Conservation (phyloP, 768 basidiomycete genomes). For the Mycena capillaripes region DNA sequence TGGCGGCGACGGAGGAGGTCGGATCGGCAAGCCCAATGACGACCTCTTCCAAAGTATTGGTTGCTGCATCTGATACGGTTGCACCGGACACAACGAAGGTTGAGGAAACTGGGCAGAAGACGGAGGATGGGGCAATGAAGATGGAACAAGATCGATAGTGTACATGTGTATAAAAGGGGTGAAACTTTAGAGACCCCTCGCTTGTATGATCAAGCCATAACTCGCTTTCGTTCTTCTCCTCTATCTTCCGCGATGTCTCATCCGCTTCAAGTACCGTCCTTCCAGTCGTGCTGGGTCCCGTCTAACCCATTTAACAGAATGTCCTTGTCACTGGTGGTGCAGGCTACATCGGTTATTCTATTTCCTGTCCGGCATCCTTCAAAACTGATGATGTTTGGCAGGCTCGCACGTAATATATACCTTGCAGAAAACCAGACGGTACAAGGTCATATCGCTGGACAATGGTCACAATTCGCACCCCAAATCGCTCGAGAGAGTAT, state of each 20-base stretch:
- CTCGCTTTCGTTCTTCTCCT: neutral
- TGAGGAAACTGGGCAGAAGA: constrained; percentile 28
- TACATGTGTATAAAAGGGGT: constrained; percentile 21
- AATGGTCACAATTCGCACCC: constrained; percentile 95
- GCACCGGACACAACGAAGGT: constrained; percentile 23
- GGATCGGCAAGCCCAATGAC: constrained; percentile 51
- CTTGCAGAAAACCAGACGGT: constrained; percentile 88
- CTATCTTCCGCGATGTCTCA: constrained; percentile 38
- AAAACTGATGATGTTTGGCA: constrained; percentile 45
- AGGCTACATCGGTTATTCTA: constrained; percentile 36
- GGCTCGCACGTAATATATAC: constrained; percentile 95
- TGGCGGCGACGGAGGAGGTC: constrained; percentile 45
- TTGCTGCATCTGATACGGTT: constrained; percentile 34
- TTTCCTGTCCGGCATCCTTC: constrained; percentile 15
- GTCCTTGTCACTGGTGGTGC: constrained; percentile 33
- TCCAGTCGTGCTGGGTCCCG: neutral
- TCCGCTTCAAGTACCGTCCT: constrained; percentile 14
- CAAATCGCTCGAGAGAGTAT: constrained; percentile 79
- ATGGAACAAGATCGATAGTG: constrained; percentile 57
- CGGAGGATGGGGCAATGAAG: constrained; percentile 59
- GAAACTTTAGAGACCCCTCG: constrained; percentile 10
- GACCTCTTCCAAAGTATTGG: constrained; percentile 39
- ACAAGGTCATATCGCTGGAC: constrained; percentile 95
- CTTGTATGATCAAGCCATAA: neutral
- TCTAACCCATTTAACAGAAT: constrained; percentile 26